Evolutionary conservation across 345 rosid genomes (phyloP), one percentile per base, ranked within the genome.

Genomic region (Draba incana): DNA sequence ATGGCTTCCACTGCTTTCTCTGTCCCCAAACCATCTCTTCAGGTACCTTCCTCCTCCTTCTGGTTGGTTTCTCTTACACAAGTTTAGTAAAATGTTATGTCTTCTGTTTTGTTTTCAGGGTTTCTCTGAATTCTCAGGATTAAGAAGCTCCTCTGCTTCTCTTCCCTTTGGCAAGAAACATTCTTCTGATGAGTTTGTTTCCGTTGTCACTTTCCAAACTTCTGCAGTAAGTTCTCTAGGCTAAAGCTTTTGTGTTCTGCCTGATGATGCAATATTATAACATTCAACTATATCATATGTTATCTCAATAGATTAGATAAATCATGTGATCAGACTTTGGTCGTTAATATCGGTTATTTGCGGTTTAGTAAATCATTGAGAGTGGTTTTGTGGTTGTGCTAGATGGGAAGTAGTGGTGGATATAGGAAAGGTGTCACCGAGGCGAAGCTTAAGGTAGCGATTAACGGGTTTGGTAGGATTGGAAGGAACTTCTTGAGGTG

Each of bases 401-500:
- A 92, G 98, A 54, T 86, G 65, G 90, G 88, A 76, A 84, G 79
- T 74, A 82, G 61, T 59, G 84, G 89, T 31, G 89, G 88, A 48
- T 84, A 83, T 88, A 85, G 80, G 79, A 92, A 81, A 72, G 77
- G 72, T 25, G 92, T 78, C 5, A 80, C 81, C 2, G 88, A 82
- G 82, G 98, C 95, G 2, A 89, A 92, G 88, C 77, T 92, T 47
- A 89, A 89, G 75, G 96, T 92, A 28, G 98, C 98, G 23, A 92
- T 92, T 47, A 92, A 92, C 13, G 98, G 98, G 46, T 92, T 92
- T 14, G 96, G 98, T 43, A 75, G 98, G 65, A 89, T 92, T 25
- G 98, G 98, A 3, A 83, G 98, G 81, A 92, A 92, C 84, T 92
- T 92, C 90, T 82, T 92, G 82, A 84, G 98, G 75, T 92, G 98